Conservation (phyloP, 257 asterid species). For the Solanum sparsipilum region DNA sequence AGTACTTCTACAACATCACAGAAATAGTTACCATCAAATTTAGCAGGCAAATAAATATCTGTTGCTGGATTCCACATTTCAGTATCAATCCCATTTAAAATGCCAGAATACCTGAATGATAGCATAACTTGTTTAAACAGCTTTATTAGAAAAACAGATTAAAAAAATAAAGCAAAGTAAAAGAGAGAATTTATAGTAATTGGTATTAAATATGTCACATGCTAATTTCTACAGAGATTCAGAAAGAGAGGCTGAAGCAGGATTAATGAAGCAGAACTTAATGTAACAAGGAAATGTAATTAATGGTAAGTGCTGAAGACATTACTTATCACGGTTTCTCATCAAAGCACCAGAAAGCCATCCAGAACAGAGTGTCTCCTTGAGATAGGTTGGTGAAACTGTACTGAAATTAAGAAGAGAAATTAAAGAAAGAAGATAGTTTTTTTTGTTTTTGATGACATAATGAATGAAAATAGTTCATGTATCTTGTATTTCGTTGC, state of each 20-base stretch:
- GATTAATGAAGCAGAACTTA: neutral
- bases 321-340: slow-evolving; percentile 68
- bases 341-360: slow-evolving; percentile 79
- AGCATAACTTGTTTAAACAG: neutral
- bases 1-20: neutral
- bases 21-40: slow-evolving; percentile 52
- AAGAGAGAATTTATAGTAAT: neutral
- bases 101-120: slow-evolving; percentile 57
- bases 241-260: neutral
- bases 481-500: neutral
- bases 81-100: slow-evolving; percentile 78
- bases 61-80: slow-evolving; percentile 83
- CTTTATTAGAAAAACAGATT: neutral
- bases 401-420: slow-evolving; percentile 49
- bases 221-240: neutral
- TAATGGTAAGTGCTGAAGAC: neutral
- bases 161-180: neutral
- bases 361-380: slow-evolving; percentile 87
- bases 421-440: slow-evolving; percentile 7
- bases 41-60: slow-evolving; percentile 70
- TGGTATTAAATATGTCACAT: neutral
- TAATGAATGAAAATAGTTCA: neutral
- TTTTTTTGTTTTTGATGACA: neutral
- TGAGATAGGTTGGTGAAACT: slow-evolving; percentile 84
- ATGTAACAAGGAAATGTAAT: neutral